A percentile compares a stretch with the other conserved stretches of the same genome.
Conservation (phyloP, 345 rosid species). For the Mangifera indica region DNA sequence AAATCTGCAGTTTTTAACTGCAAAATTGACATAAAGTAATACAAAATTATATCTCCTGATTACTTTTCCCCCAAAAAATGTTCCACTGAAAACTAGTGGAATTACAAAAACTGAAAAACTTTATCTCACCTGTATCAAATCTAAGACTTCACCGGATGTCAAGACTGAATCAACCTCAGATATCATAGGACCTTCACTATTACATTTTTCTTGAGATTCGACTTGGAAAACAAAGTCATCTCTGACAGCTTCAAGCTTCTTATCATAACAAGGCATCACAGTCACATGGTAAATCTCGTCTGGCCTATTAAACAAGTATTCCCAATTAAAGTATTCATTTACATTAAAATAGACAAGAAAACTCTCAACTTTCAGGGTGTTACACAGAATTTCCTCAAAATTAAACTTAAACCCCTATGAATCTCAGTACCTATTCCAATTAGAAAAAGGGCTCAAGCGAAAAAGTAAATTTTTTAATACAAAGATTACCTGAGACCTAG, state of each 20-base stretch:
- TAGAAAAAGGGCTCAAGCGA: background rate
- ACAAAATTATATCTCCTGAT: slow-evolving; percentile 5
- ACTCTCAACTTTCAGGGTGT: background rate
- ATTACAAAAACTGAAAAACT: slow-evolving; percentile 10
- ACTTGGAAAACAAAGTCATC: slow-evolving; percentile 71
- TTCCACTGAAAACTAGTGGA: slow-evolving; percentile 6
- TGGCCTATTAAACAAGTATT: slow-evolving; percentile 48
- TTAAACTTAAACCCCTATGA: background rate
- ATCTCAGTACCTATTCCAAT: background rate
- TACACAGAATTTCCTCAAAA: background rate
- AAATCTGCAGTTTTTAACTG: slow-evolving; percentile 79
- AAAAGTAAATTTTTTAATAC: background rate
- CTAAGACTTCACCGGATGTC: slow-evolving; percentile 87
- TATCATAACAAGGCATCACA: slow-evolving; percentile 97
- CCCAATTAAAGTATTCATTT: slow-evolving; percentile 14
- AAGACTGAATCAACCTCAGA: slow-evolving; percentile 93
- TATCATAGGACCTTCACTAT: slow-evolving; percentile 30
- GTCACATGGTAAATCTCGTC: slow-evolving; percentile 87
- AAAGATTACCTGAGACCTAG: slow-evolving; percentile 67
- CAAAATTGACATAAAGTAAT: slow-evolving; percentile 23
- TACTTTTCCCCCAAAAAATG: background rate
- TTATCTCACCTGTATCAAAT: slow-evolving; percentile 68
- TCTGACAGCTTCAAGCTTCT: slow-evolving; percentile 93
- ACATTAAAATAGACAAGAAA: background rate
- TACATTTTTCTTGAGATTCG: slow-evolving; percentile 33